Conservation (phyloP, 129 eudicot genomes). For the Dittrichia graveolens region DNA sequence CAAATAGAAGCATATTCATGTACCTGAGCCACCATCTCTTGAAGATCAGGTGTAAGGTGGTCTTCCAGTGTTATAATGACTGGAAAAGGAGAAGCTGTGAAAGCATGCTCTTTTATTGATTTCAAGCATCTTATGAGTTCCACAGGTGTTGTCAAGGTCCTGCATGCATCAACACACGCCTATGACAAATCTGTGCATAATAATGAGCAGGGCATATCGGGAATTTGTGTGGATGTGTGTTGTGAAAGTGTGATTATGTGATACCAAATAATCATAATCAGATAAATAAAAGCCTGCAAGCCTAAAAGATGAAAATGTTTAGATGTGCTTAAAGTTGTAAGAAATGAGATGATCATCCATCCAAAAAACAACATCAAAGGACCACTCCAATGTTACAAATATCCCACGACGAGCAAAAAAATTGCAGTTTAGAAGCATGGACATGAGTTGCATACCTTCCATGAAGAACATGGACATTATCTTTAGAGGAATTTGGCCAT, state of each 20-base stretch:
- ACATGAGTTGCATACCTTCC: conserved; percentile 60
- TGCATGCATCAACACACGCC: conserved; percentile 10
- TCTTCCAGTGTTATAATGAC: conserved; percentile 87
- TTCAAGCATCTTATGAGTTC: conserved; percentile 69
- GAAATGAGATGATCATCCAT: too few relatives aligned
- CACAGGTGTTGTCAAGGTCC: conserved; percentile 86
- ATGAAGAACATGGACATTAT: conserved; percentile 74
- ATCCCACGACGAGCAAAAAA: too few relatives aligned
- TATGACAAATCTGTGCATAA: too few relatives aligned
- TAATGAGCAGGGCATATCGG: too few relatives aligned
- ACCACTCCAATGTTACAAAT: too few relatives aligned
- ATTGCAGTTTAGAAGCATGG: not conserved
- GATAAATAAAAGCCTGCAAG: too few relatives aligned
- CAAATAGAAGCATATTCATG: not conserved
- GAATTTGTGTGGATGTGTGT: too few relatives aligned
- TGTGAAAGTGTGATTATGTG: too few relatives aligned
- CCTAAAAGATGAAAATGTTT: too few relatives aligned
- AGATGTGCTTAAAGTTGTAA: too few relatives aligned
- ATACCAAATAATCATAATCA: too few relatives aligned
- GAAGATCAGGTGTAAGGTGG: conserved; percentile 84
- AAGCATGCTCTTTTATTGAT: conserved; percentile 83
- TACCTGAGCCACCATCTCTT: conserved; percentile 91
- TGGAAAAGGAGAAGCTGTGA: conserved; percentile 70
- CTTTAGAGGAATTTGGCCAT: conserved; percentile 81
- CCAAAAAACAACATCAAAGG: too few relatives aligned